phyloP scores from a whole-genome alignment of 139 green algal species.

The Volvox reticuliferus region DNA sequence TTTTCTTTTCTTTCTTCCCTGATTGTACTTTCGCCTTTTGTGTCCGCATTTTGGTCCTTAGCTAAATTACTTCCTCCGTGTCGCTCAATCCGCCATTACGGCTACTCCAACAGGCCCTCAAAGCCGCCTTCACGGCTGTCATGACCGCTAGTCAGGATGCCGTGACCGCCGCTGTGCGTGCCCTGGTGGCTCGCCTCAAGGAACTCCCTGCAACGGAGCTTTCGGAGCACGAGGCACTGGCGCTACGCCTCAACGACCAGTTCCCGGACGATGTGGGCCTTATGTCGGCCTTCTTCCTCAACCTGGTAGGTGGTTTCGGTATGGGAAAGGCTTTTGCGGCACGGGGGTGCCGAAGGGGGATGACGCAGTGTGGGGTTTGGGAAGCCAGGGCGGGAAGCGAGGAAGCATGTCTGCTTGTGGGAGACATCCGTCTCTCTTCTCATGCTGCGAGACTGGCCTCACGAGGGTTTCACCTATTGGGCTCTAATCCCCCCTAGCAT shows the following conservation, averaged over 20 bases:
- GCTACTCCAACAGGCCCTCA: slow-evolving; percentile 67
- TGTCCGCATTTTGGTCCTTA: too few relatives aligned
- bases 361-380: too few relatives aligned
- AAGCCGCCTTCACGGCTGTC: slow-evolving; percentile 83
- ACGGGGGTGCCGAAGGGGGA: too few relatives aligned
- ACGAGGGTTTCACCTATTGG: background rate
- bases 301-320: slow-evolving; percentile 70
- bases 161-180: slow-evolving; percentile 58
- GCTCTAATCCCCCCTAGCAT: background rate
- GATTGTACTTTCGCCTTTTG: too few relatives aligned
- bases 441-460: too few relatives aligned
- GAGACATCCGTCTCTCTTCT: too few relatives aligned
- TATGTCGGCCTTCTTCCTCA: slow-evolving; percentile 94
- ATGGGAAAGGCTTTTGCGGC: too few relatives aligned
- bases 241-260: slow-evolving; percentile 89
- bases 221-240: slow-evolving; percentile 78
- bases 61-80: background rate
- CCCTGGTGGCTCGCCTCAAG: slow-evolving; percentile 71
- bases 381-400: too few relatives aligned
- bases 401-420: too few relatives aligned
- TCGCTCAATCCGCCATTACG: background rate
- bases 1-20: too few relatives aligned
- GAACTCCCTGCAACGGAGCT: slow-evolving; percentile 41
- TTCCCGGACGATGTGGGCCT: slow-evolving; percentile 97
- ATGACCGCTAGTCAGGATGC: slow-evolving; percentile 79